Base-by-base conservation (phyloP, 331 rosid species). In the Prunus yedoensis region DNA sequence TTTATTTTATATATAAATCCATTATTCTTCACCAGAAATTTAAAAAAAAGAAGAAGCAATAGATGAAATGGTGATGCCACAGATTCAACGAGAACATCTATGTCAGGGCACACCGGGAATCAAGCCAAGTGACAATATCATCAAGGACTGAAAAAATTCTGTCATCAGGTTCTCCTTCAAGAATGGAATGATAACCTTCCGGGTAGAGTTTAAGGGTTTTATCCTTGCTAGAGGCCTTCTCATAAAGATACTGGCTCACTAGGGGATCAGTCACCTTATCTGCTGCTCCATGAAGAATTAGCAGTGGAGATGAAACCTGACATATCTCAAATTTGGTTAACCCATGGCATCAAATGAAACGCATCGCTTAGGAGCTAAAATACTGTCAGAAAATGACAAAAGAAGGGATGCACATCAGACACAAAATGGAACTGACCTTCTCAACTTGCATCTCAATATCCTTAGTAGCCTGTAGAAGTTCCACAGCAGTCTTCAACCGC, bases 91-190 rank as follows among this genome's bases (percentile, higher is more conserved):
- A 16, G 18, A 15, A 71, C 28, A 51, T 50, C 76, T 78, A 81
- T 12, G 74, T 35, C 45, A 52, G 70, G 53, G 76, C 74, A 82
- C 83, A 72, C 76, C 87, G 86, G 21, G 63, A 68, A 77, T 93
- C 96, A 46, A 93, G 89, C 93, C 98, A 91, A 20, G 83, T 68
- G 68, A 89, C 65, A 78, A 93, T 89, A 74, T 93, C 98, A 66
- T 84, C 71, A 68, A 89, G 96, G 54, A 85, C 82, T 14, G 82
- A 46, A 66, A 78, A 75, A 70, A 93, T 93, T 83, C 87, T 85
- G 62, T 85, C 92, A 82, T 93, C 96, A 1, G 97, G 90, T 75
- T 93, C 98, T 41, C 98, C 94, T 83, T 93, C 94, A 67, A 93
- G 87, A 70, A 93, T 88, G 90, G 88, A 77, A 79, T 93, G 98